Conservation (phyloP, 352 stramenopile species). For the Phytophthora colocasiae region DNA sequence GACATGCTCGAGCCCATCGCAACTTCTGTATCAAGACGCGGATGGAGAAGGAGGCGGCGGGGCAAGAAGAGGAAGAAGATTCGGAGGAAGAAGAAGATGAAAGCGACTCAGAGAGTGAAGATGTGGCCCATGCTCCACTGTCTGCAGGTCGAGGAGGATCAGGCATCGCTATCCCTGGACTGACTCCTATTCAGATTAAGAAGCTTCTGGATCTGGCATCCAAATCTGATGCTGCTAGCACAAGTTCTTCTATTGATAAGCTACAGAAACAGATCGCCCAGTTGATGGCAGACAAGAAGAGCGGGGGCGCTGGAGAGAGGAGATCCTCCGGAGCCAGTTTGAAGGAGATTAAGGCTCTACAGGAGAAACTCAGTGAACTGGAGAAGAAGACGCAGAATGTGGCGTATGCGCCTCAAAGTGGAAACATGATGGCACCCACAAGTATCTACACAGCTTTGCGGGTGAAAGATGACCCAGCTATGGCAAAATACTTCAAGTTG, state of each 20-base stretch:
- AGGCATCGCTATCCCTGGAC: constrained; percentile 54
- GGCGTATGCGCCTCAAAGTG: constrained; percentile 36
- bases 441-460: constrained; percentile 66
- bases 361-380: constrained; percentile 76
- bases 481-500: constrained; percentile 90
- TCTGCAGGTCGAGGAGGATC: constrained; percentile 23
- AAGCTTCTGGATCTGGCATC: constrained; percentile 70
- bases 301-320: constrained; percentile 34
- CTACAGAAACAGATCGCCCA: constrained; percentile 80
- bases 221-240: constrained; percentile 59
- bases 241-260: constrained; percentile 58
- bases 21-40: constrained; percentile 74
- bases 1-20: constrained; percentile 75
- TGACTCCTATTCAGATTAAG: constrained; percentile 72
- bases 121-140: constrained; percentile 38
- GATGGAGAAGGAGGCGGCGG: constrained; percentile 68
- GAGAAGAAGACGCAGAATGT: constrained; percentile 79
- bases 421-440: constrained; percentile 15
- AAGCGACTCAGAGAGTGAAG: constrained; percentile 76
- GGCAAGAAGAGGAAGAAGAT: constrained; percentile 57
- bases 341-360: constrained; percentile 79
- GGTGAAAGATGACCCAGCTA: constrained; percentile 77
- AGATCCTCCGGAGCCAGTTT: constrained; percentile 56
- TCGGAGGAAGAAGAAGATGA: constrained; percentile 60
- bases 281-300: constrained; percentile 60